A percentile compares a stretch with the other conserved stretches of the same genome.
Evolutionary conservation across 2,329 filamentous ascomycete species (phyloP).

Genomic region (Byssoonygena ceratinophila): DNA sequence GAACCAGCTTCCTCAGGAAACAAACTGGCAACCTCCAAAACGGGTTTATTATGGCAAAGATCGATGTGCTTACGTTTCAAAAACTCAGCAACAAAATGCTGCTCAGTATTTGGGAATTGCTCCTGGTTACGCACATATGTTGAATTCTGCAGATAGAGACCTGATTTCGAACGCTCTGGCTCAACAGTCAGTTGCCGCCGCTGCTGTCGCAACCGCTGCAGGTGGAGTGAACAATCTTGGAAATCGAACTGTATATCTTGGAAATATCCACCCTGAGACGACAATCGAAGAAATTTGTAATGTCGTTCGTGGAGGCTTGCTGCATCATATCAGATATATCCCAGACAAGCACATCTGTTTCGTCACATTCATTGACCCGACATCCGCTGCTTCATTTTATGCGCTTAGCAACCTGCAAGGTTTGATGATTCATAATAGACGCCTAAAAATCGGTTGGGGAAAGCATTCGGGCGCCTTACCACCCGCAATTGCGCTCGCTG

Average conservation of each 20-base stretch:
- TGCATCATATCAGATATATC: constrained; percentile 98
- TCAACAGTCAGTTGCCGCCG: constrained; percentile 93
- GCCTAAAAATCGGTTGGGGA: constrained; percentile 97
- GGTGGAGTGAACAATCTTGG: constrained; percentile 95
- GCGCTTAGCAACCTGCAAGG: constrained; percentile 95
- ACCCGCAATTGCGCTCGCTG: constrained; percentile 87
- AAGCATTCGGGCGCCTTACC: constrained; percentile 96
- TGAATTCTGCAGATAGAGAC: constrained; percentile 92
- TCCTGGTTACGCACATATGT: constrained; percentile 87
- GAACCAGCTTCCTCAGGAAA: constrained; percentile 85
- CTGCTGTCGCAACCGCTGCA: constrained; percentile 89
- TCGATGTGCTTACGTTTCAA: constrained; percentile 94
- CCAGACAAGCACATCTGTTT: constrained; percentile 99
- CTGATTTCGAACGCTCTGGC: constrained; percentile 92
- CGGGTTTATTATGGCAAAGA: constrained; percentile 99
- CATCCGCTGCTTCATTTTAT: constrained; percentile 94
- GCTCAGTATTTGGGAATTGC: constrained; percentile 96
- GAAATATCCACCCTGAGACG: constrained; percentile 97
- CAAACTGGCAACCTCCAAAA: constrained; percentile 90
- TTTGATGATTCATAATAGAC: constrained; percentile 96
- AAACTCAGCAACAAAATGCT: constrained; percentile 98
- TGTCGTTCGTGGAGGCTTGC: constrained; percentile 83
- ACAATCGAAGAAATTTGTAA: constrained; percentile 99
- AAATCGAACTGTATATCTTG: constrained; percentile 93
- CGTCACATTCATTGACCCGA: constrained; percentile 97